Base-by-base conservation (phyloP, 2,329 filamentous ascomycete genomes). In the Cladosporium velox region DNA sequence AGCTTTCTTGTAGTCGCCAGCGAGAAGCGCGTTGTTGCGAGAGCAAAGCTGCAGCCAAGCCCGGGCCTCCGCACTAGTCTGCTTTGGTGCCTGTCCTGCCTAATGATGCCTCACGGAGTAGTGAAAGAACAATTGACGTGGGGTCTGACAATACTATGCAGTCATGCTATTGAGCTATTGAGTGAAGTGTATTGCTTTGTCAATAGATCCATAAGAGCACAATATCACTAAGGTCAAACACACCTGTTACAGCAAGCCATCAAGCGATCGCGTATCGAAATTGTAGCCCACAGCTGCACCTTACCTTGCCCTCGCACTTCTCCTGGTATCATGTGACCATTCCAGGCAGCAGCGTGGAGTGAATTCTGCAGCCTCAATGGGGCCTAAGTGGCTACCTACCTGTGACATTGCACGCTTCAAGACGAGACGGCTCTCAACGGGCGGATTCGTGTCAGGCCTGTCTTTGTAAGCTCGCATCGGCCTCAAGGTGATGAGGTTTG, bases 21-120 rank as follows among this genome's bases (percentile, higher is more conserved):
- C 18, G 52, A 52, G 15, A 28, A 64, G 51, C 51, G 51, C 60
- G 61, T 64, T 64, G 60, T 62, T 62, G 59, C 41, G 57, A 24
- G 30, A 38, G 57, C 60, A 64, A 64, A 64, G 60, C 60, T 55
- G 60, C 60, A 44, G 59, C 59, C 60, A 44, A 54, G 60, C 60
- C 49, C 15, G 10, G 28, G 10, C 18, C 52, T 30, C 28, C 52
- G 26, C 24, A 14, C 51, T 54, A 54, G 51, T 15, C 52, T n/a
- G 18, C 18, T 55, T 55, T n/a, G 52, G 52, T 10, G 8, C 14
- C 52, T 18, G 18, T 18, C 34, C 28, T 55, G 52, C 52, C 52
- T 55, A 32, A 30, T 24, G 52, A 34, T 34, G 52, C 52, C 52
- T 55, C n/a, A 21, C 24, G 15, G 28, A 34, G 52, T 34, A 34